These are phyloP conservation scores for Phytophthora ramorum DNA, from an alignment of 352 stramenopile species.

Conservation along the genomic window DNA sequence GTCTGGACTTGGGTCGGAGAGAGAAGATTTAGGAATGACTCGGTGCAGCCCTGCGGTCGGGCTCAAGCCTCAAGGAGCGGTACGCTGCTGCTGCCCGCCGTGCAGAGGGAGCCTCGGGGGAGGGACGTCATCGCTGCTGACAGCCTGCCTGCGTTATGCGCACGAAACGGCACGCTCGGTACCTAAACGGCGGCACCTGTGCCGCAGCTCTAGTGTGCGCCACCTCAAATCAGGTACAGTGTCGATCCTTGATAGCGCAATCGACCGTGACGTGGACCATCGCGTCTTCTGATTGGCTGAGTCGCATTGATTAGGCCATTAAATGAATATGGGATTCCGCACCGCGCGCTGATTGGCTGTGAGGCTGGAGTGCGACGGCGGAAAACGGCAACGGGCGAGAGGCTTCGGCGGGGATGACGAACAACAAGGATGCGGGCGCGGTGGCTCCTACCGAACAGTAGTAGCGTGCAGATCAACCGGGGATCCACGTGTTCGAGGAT, in stretches of 20 bases:
- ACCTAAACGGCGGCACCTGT: slow-evolving; percentile 1
- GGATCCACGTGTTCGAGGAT: no score
- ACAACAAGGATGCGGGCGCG: neutral
- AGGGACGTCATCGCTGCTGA: neutral
- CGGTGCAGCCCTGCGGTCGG: neutral
- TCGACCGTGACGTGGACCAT: slow-evolving; percentile 15
- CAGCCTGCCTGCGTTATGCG: slow-evolving; percentile 6
- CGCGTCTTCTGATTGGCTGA: slow-evolving; percentile 13
- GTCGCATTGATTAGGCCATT: slow-evolving; percentile 7
- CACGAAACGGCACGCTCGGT: slow-evolving; percentile 9
- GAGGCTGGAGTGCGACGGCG: slow-evolving; percentile 19
- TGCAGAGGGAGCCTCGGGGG: neutral
- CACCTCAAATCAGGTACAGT: slow-evolving; percentile 8
- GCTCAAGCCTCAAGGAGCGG: neutral
- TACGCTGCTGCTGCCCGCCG: neutral
- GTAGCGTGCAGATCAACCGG: no score
- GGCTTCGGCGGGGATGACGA: neutral
- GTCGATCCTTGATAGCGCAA: slow-evolving; percentile 15
- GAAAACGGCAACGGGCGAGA: slow-evolving; percentile 8
- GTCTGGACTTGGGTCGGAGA: slow-evolving; percentile 15
- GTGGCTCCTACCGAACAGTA: no score
- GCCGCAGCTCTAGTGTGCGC: neutral
- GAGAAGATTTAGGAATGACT: slow-evolving; percentile 22
- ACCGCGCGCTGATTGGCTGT: slow-evolving; percentile 14
- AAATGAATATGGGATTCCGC: neutral